A percentile compares a stretch with the other conserved stretches of the same genome.
Conservation (phyloP, 129 eudicot species). For the Flaveria robusta region DNA sequence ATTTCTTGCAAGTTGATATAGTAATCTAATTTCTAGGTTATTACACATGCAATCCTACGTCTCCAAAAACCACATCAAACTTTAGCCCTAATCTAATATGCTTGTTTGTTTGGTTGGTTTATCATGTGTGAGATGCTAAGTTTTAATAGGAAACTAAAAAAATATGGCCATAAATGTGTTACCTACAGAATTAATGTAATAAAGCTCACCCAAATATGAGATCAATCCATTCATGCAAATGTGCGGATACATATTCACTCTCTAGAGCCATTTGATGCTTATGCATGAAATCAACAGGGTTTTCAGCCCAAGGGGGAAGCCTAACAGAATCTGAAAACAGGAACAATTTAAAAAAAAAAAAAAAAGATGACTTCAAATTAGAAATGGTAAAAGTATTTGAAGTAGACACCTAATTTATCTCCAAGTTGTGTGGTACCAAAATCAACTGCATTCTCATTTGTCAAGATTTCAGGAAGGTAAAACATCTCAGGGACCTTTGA, state of each 20-base stretch:
- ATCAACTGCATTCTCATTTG: conserved; percentile 80
- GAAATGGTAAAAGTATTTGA: conserved; percentile 13
- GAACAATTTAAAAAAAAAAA: not conserved
- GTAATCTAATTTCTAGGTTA: too few relatives aligned
- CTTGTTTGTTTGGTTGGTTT: too few relatives aligned
- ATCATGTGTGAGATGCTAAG: not conserved
- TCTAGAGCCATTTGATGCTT: conserved; percentile 92
- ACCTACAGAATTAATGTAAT: conserved; percentile 3
- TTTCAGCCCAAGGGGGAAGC: conserved; percentile 97
- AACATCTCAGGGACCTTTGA: conserved; percentile 86
- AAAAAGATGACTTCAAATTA: not conserved
- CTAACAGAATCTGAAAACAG: conserved; percentile 62
- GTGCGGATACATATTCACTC: conserved; percentile 92
- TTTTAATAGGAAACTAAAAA: not conserved
- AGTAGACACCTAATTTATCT: conserved; percentile 73
- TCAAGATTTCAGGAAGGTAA: conserved; percentile 84
- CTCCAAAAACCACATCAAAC: too few relatives aligned
- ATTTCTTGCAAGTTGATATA: too few relatives aligned
- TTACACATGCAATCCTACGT: too few relatives aligned
- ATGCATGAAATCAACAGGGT: conserved; percentile 82
- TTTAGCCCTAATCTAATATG: too few relatives aligned
- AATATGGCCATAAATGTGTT: not conserved
- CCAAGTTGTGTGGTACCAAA: conserved; percentile 86
- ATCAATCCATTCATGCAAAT: conserved; percentile 96
- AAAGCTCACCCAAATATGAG: conserved; percentile 86